Base-by-base conservation (phyloP, 192 early-diverging fungal genomes). In the Coemansia sp. region DNA sequence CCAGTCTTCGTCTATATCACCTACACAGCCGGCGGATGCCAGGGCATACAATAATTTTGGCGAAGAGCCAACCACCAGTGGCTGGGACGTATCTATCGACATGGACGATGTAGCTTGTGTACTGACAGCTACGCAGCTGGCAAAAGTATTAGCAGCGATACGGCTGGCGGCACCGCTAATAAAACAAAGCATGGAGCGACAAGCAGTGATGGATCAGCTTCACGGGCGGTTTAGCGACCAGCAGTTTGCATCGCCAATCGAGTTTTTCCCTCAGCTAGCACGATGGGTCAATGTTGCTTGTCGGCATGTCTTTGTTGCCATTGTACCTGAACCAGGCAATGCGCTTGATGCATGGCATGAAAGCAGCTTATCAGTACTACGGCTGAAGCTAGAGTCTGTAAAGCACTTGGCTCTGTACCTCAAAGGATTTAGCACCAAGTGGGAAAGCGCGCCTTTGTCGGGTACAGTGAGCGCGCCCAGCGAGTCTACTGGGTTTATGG, bases 331-430 rank as follows among this genome's bases (percentile, higher is more conserved):
- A 11, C 38, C 36, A 10, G 53, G 42, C 1, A 51, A 38, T 18
- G 4, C 53, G 7, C 60, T 70, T 5, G 51, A 77, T 41, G 56
- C 42, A 6, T 77, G 74, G 74, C 62, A 77, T 8, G 59, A 70
- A 16, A 54, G 63, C 55, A 77, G 74, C 32, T 36, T 77, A 15
- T 63, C 74, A 21, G 68, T 77, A 6, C 46, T 77, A 31, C 56
- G 74, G 11, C 59, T 77, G 17, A 77, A 70, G 39, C 74, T 77
- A 8, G 74, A 77, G 26, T 39, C 54, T 0, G 56, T 59, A 16
- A 77, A 77, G 52, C 74, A 77, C n/a, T 40, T 77, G 45, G 74
- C 63, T 11, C n/a, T 77, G 44, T 77, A 77, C 34, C 36, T 69
- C 8, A 77, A 70, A 45, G 58, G 56, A 11, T 30, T 70, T 41